Evolutionary conservation across 2,329 filamentous ascomycete species (phyloP).

Genomic region (Bipolaris gigantea): DNA sequence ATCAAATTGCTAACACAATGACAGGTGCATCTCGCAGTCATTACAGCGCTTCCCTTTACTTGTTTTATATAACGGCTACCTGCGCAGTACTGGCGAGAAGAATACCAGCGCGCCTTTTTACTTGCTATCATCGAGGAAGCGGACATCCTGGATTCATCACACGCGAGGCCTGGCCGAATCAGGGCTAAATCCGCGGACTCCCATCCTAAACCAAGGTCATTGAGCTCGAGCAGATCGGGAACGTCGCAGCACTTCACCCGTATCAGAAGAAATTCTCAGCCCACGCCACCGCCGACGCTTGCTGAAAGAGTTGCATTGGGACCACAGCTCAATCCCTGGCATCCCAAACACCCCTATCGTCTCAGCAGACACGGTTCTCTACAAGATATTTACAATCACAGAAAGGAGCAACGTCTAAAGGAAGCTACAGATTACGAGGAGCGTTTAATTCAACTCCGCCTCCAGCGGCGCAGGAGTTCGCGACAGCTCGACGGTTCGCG

Average conservation of each 20-base stretch:
- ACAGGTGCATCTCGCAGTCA: slow-evolving; percentile 3
- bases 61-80: slow-evolving; percentile 13
- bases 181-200: slow-evolving; percentile 11
- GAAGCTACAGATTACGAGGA: slow-evolving; percentile 11
- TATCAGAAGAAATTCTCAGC: slow-evolving; percentile 6
- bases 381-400: slow-evolving; percentile 2
- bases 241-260: neutral
- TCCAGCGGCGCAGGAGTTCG: slow-evolving; percentile 1
- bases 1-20: neutral
- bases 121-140: slow-evolving; percentile 10
- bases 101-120: neutral
- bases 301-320: slow-evolving; percentile 10
- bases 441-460: slow-evolving; percentile 13
- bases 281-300: slow-evolving; percentile 5
- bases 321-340: slow-evolving; percentile 11
- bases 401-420: slow-evolving; percentile 2
- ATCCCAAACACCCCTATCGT: slow-evolving; percentile 6
- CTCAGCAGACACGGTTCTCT: neutral
- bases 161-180: slow-evolving; percentile 2
- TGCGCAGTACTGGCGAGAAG: slow-evolving; percentile 7
- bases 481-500: slow-evolving; percentile 30
- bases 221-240: slow-evolving; percentile 3
- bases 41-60: slow-evolving; percentile 16
- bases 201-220: slow-evolving; percentile 1
- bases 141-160: slow-evolving; percentile 9